phyloP scores from a whole-genome alignment of 345 rosid species.

The Hirschfeldia incana region DNA sequence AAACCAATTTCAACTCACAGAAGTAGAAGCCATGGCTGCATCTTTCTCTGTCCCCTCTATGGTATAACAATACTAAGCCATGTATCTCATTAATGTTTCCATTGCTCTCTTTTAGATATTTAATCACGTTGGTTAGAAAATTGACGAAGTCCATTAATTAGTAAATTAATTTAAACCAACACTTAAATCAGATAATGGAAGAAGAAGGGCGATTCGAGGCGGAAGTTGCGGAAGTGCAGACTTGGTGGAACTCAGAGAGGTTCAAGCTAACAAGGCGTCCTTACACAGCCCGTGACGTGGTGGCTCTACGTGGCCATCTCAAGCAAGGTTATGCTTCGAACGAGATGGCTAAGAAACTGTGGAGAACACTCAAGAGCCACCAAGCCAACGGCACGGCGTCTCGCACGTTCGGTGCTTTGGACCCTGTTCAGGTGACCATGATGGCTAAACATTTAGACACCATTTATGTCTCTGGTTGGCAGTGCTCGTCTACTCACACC shows the following conservation, averaged over 20 bases:
- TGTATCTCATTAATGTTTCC: neutral
- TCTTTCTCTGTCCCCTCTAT: constrained; percentile 89
- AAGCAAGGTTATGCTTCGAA: constrained; percentile 80
- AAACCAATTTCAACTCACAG: constrained; percentile 3
- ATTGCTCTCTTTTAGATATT: neutral
- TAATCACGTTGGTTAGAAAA: neutral
- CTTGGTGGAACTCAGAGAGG: constrained; percentile 98
- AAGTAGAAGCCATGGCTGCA: constrained; percentile 78
- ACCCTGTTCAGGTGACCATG: constrained; percentile 95
- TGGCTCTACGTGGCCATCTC: constrained; percentile 79
- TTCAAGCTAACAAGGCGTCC: constrained; percentile 87
- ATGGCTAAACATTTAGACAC: constrained; percentile 93
- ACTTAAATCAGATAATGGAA: constrained; percentile 61
- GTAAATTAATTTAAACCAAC: neutral
- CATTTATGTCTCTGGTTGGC: constrained; percentile 97
- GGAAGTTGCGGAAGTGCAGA: constrained; percentile 90
- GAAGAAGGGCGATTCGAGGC: constrained; percentile 92
- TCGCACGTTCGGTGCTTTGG: constrained; percentile 89
- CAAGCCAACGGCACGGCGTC: constrained; percentile 91
- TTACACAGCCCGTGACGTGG: constrained; percentile 84
- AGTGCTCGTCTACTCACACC: constrained; percentile 97
- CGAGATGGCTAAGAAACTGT: constrained; percentile 86
- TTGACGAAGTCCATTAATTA: neutral
- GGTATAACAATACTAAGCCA: constrained; percentile 45
- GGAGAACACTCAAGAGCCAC: constrained; percentile 87